A percentile compares a stretch with the other conserved stretches of the same genome.
phyloP scores from a whole-genome alignment of 805 yeast genomes.

The Candida ponderosae region DNA sequence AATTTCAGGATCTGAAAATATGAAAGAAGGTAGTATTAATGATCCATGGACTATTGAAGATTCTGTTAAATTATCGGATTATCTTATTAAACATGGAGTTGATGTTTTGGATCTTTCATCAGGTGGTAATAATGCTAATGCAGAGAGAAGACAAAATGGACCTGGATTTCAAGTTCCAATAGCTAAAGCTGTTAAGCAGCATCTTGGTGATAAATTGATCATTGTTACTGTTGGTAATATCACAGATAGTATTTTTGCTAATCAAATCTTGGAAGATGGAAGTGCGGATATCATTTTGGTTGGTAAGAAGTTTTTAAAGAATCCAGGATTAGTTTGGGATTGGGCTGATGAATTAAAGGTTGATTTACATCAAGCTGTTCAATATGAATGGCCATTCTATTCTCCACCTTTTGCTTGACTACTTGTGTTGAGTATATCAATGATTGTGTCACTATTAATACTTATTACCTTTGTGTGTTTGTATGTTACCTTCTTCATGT shows the following conservation, averaged over 20 bases:
- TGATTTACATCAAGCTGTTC: constrained; percentile 27
- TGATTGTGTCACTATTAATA: no score
- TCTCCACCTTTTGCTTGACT: constrained; percentile 1
- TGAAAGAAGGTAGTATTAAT: constrained; percentile 9
- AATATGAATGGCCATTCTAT: constrained; percentile 24
- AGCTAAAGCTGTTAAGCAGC: constrained; percentile 35
- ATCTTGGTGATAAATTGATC: constrained; percentile 32
- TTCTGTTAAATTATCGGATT: constrained; percentile 30
- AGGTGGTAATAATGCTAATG: constrained; percentile 37
- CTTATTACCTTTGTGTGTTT: no score
- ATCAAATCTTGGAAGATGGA: constrained; percentile 32
- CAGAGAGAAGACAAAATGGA: constrained; percentile 19
- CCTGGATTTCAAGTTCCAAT: constrained; percentile 29
- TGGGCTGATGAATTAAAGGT: constrained; percentile 46
- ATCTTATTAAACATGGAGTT: constrained; percentile 34
- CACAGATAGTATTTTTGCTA: constrained; percentile 26
- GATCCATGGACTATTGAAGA: constrained; percentile 38
- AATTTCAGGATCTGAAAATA: constrained; percentile 38
- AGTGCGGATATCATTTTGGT: constrained; percentile 39
- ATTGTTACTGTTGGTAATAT: constrained; percentile 44
- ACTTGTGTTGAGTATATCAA: no score
- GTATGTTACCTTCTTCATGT: no score
- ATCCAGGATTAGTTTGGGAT: constrained; percentile 41
- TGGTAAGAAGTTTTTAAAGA: constrained; percentile 37
- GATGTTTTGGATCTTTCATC: constrained; percentile 48